Base-by-base conservation (phyloP, 202 grass and related monocot species). In the Saccharum hybrid region DNA sequence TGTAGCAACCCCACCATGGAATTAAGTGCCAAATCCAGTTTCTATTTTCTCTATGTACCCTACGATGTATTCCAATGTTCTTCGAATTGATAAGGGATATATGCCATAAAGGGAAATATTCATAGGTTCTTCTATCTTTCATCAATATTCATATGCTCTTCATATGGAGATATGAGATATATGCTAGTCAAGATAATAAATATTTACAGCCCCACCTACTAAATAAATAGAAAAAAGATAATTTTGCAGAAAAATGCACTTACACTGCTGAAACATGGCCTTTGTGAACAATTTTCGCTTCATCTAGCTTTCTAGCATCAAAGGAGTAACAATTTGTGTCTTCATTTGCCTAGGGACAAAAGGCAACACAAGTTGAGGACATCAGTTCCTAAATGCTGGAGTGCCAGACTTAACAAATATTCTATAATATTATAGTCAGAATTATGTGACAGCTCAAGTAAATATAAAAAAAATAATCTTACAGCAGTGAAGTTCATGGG, bases 401-500 rank as follows among this genome's bases (percentile, higher is more conserved):
- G 34, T 11, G 2, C 10, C 26, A 77, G 26, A 45, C 33, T 10
- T 69, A 31, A 75, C 22, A 70, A 16, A 26, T 81, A 56, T 75
- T 62, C 77, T 11, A 28, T 12, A 51, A 28, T 60, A 16, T 6
- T 4, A 52, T 13, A 73, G 59, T n/a, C 28, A 80, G 16, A n/a
- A 18, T 73, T 21, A 73, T 83, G 48, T 68, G 56, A 42, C 67
- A 60, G 12, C 11, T 48, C 28, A 76, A 62, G 8, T 8, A 21
- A 36, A 15, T 46, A 72, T 49, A 45, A 75, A 68, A 65, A 56
- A 9, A 63, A 57, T 8, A 64, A 80, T 80, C 90, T 86, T 99
- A 99, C 96, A 72, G 86, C 93, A 87, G 96, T 96, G 68, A 99
- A 96, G 78, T 99, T 99, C 90, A 99, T 94, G 19, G 96, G 96